Evolutionary conservation across 345 rosid species (phyloP).

Genomic region (Citrus cavaleriei): DNA sequence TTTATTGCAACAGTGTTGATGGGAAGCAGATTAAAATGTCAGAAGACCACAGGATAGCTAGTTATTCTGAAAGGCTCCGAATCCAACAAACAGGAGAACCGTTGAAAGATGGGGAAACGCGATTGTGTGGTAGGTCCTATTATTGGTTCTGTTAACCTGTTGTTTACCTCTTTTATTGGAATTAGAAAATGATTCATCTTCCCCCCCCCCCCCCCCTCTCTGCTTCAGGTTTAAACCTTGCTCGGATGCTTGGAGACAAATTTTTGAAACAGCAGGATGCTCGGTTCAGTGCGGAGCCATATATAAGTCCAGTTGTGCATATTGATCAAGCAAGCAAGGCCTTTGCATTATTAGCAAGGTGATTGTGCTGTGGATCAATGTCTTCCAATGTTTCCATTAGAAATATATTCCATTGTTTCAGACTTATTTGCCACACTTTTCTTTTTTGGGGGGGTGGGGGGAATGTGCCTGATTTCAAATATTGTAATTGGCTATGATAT

Average conservation of each 20-base stretch:
- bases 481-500: neutral
- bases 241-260: slow-evolving; percentile 97
- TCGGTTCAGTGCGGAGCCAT: slow-evolving; percentile 85
- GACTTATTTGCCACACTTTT: neutral
- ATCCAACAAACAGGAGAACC: slow-evolving; percentile 61
- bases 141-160: slow-evolving; percentile 1
- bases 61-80: slow-evolving; percentile 70
- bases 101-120: slow-evolving; percentile 73
- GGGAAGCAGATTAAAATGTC: slow-evolving; percentile 79
- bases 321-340: slow-evolving; percentile 49
- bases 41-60: slow-evolving; percentile 80
- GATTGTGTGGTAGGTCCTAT: slow-evolving; percentile 59
- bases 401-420: neutral
- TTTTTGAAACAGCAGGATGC: slow-evolving; percentile 85
- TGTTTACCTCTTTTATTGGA: neutral
- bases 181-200: neutral
- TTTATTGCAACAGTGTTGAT: slow-evolving; percentile 54
- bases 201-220: neutral
- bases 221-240: slow-evolving; percentile 76
- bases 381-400: neutral
- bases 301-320: slow-evolving; percentile 64
- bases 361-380: slow-evolving; percentile 9
- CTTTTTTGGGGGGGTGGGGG: no score
- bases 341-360: slow-evolving; percentile 90
- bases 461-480: neutral